Percentiles rank a stretch among this genome's conserved stretches.
These are phyloP conservation scores for Bruguiera hainesii DNA, from an alignment of 441 rosid genomes.

Conservation along the genomic window DNA sequence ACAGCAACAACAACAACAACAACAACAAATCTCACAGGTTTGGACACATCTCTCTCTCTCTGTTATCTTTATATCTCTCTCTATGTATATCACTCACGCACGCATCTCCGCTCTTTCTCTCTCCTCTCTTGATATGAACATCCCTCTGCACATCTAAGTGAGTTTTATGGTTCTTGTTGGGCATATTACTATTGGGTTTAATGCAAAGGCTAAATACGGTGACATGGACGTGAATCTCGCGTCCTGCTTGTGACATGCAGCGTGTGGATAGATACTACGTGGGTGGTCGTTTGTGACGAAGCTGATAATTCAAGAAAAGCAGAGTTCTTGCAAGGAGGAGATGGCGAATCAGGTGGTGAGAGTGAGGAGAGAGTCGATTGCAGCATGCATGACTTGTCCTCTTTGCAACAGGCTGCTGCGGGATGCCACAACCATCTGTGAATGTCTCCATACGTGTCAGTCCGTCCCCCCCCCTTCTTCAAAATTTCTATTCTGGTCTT, in stretches of 20 bases:
- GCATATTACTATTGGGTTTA: neutral
- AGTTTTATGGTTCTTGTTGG: neutral
- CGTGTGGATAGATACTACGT: neutral
- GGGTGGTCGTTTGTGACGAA: neutral
- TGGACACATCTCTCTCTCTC: conserved; percentile 6
- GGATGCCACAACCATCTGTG: conserved; percentile 85
- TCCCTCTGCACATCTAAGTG: too few species aligned
- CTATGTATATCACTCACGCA: neutral
- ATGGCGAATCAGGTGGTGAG: conserved; percentile 55
- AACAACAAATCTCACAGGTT: neutral
- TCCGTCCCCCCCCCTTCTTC: conserved; percentile 7
- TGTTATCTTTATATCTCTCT: conserved; percentile 7
- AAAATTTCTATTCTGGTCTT: neutral
- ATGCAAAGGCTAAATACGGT: neutral
- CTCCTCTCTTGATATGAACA: neutral
- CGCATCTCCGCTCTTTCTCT: neutral
- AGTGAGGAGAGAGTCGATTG: conserved; percentile 68
- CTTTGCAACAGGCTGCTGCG: conserved; percentile 58
- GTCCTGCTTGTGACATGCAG: neutral
- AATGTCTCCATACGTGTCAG: conserved; percentile 93
- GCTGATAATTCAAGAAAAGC: neutral
- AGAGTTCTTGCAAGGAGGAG: conserved; percentile 18
- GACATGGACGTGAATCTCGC: conserved; percentile 2
- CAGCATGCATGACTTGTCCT: conserved; percentile 74
- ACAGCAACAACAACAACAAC: neutral